Base-by-base conservation (phyloP, 352 stramenopile species). In the Phytophthora multivora region DNA sequence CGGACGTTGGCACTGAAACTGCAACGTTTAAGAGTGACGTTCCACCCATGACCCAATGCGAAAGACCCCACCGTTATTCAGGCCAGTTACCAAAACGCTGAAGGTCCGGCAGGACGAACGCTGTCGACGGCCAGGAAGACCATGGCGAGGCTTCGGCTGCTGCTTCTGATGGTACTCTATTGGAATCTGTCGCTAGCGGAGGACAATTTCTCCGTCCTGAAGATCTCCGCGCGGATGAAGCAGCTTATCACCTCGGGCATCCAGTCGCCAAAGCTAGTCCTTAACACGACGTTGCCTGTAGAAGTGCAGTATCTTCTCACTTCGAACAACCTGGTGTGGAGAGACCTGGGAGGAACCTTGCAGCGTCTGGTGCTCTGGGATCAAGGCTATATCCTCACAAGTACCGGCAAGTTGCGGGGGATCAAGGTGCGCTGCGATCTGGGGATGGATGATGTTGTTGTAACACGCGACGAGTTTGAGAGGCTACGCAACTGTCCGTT, bases 351-450 rank as follows among this genome's bases (percentile, higher is more conserved):
- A 15, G 73, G 75, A 12, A 86, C 68, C 12, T 28, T 85, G 43
- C 80, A 89, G 59, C 76, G 72, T 11, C 47, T 88, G 8, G 62
- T 88, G 31, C 77, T 88, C n/a, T 88, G 76, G 75, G 75, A 88
- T 48, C 50, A 69, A 4, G 76, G 77, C 9, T 82, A 72, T 40
- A 58, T 88, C 6, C 42, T 72, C 51, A 74, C 66, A 13, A 59
- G 43, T n/a, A 58, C 30, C 21, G 62, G 63, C 31, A 80, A 59
- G 5, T 68, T 57, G 13, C 66, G 61, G 9, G 55, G 68, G 33
- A 25, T 74, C 38, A 43, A 21, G 15, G 66, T 74, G 8, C 61
- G 58, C 15, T 88, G 80, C 31, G 71, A 63, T 3, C 46, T 81
- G 19, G 52, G 28, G 7, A 88, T 88, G 80, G 71, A 89, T 36